These are phyloP conservation scores for Pichia sp. DNA, from an alignment of 1,139 yeast species.

Conservation along the genomic window DNA sequence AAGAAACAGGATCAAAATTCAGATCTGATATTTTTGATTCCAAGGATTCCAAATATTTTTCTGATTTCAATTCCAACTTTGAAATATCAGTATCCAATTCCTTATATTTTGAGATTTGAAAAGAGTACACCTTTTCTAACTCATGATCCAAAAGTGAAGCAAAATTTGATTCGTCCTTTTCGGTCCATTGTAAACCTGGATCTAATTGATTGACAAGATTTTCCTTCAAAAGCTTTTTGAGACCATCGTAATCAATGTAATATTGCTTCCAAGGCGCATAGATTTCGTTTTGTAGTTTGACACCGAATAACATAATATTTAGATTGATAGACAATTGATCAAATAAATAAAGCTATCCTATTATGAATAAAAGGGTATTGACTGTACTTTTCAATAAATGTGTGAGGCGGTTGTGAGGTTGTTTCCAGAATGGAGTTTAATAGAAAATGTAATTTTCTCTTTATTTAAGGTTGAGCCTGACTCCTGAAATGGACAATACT, in stretches of 20 bases:
- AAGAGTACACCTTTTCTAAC: constrained; percentile 86
- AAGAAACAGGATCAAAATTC: constrained; percentile 42
- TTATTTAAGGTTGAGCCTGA: too few relatives aligned
- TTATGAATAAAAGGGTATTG: too few relatives aligned
- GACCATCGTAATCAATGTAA: constrained; percentile 69
- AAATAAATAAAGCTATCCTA: too few relatives aligned
- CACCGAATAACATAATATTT: constrained; percentile 64
- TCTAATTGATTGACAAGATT: constrained; percentile 36
- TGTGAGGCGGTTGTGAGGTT: too few relatives aligned
- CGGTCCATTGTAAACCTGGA: constrained; percentile 46
- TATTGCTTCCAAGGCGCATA: constrained; percentile 85
- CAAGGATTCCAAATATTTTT: constrained; percentile 19
- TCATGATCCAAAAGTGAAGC: constrained; percentile 78
- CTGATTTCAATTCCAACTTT: constrained; percentile 47
- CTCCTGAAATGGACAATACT: too few relatives aligned
- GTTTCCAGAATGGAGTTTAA: too few relatives aligned
- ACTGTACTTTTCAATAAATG: too few relatives aligned
- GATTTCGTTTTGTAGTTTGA: constrained; percentile 69
- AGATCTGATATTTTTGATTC: constrained; percentile 24
- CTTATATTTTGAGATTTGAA: constrained; percentile 67
- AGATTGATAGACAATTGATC: too few relatives aligned
- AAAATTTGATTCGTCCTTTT: constrained; percentile 74
- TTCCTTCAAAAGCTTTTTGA: constrained; percentile 80
- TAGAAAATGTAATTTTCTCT: too few relatives aligned
- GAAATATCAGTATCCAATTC: constrained; percentile 59